Base-by-base conservation (phyloP, 2,329 filamentous ascomycete genomes). In the Fusarium continuum region DNA sequence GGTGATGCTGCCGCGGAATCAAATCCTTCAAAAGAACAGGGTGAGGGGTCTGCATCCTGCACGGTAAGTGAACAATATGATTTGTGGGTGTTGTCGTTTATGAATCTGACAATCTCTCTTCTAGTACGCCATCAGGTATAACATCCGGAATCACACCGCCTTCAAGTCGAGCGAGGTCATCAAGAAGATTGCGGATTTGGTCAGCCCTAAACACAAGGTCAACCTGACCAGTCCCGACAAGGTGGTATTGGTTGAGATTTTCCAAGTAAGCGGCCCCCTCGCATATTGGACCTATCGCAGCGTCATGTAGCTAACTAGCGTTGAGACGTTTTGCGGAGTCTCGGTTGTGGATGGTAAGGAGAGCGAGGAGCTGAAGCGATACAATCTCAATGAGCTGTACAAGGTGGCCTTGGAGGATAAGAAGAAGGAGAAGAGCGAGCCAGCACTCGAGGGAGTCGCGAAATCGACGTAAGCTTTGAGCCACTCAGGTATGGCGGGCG, bases 111-210 rank as follows among this genome's bases (percentile, higher is more conserved):
- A 17, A 54, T 39, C 13, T 16, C 22, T 23, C 25, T 23, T 43
- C 10, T 60, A 94, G 91, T 95, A 92, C 76, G 91, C 91, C n/a
- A 93, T 96, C 67, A 87, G 91, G 38, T 86, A 89, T n/a, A 90
- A 86, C 13, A 86, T 92, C 60, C 87, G 91, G 51, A 91, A 91
- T 70, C 88, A 93, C 76, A 88, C 82, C 66, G 82, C 82, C 4
- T 81, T 94, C 59, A 89, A 85, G 67, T 85, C 91, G 55, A 85
- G 88, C 63, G 80, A 80, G 16, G 82, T 94, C 43, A 94, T 95
- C 74, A 86, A 89, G 70, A 85, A 84, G 62, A 83, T 94, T 62
- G 91, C 91, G 5, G 78, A 80, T 32, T 77, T 88, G 25, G 85
- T 93, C 59, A 86, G 87, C 44, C 78, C 82, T 9, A 82, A 82